Evolutionary conservation across 2,329 filamentous ascomycete genomes (phyloP).

Genomic region (Microcyclospora tardicrescens): DNA sequence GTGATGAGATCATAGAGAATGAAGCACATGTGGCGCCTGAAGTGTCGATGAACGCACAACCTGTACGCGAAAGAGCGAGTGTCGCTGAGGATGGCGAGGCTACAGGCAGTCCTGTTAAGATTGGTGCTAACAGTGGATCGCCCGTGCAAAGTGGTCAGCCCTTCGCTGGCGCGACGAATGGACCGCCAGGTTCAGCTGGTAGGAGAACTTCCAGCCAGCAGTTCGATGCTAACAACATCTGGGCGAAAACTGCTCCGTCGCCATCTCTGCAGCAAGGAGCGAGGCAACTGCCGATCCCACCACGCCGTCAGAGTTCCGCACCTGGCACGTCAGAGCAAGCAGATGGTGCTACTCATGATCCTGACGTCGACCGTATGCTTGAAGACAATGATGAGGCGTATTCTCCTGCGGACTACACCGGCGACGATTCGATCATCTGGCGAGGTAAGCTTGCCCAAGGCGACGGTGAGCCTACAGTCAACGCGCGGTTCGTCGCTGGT

Average conservation of each 20-base stretch:
- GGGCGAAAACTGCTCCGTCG: slow-evolving; percentile 62
- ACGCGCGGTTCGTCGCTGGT: slow-evolving; percentile 74
- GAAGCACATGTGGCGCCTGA: slow-evolving; percentile 40
- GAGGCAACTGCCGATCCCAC: slow-evolving; percentile 34
- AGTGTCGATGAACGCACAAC: slow-evolving; percentile 34
- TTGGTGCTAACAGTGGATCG: slow-evolving; percentile 12
- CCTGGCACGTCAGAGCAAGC: slow-evolving; percentile 19
- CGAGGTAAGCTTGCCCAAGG: slow-evolving; percentile 48
- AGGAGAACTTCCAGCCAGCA: slow-evolving; percentile 25
- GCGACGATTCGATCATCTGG: slow-evolving; percentile 64
- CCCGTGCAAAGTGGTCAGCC: slow-evolving; percentile 13
- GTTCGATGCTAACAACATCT: slow-evolving; percentile 79
- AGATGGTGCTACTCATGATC: slow-evolving; percentile 56
- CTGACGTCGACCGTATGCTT: slow-evolving; percentile 80
- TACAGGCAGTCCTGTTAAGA: slow-evolving; percentile 2
- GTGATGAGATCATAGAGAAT: slow-evolving; percentile 76
- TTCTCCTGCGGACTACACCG: slow-evolving; percentile 61
- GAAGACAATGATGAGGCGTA: slow-evolving; percentile 72
- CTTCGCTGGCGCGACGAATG: slow-evolving; percentile 10
- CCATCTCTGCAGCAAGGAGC: slow-evolving; percentile 39
- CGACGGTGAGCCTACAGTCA: slow-evolving; percentile 39
- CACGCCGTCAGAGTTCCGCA: slow-evolving; percentile 25
- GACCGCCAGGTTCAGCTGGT: slow-evolving; percentile 2
- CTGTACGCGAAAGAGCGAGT: slow-evolving; percentile 30
- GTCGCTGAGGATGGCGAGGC: slow-evolving; percentile 14